Conservation (phyloP, 2,329 filamentous ascomycete species). For the Fusarium hostae region DNA sequence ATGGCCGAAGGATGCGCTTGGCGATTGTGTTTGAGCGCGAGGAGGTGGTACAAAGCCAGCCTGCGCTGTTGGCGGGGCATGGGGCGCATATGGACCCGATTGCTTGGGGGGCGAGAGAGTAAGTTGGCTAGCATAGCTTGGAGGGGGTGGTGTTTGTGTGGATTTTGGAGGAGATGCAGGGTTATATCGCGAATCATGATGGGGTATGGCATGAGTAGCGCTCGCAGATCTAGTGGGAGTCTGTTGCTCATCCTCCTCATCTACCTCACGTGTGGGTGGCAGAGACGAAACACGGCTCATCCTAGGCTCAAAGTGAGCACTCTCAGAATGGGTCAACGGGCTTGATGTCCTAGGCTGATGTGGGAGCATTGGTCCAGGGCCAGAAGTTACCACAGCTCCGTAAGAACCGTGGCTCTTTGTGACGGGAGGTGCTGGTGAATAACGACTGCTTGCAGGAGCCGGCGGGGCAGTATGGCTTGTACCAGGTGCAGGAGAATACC, state of each 20-base stretch:
- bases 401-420: conserved; percentile 58
- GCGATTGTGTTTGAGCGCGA: conserved; percentile 72
- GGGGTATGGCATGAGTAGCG: conserved; percentile 40
- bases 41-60: conserved; percentile 65
- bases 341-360: conserved; percentile 74
- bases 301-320: conserved; percentile 65
- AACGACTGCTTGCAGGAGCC: conserved; percentile 59
- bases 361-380: conserved; percentile 60
- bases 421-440: conserved; percentile 60
- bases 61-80: conserved; percentile 47
- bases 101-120: conserved; percentile 68
- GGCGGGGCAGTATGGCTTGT: conserved; percentile 48
- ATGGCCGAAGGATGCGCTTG: conserved; percentile 59
- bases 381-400: conserved; percentile 48
- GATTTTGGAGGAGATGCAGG: conserved; percentile 49
- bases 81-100: conserved; percentile 61
- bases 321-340: conserved; percentile 73
- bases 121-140: conserved; percentile 53
- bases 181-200: conserved; percentile 53
- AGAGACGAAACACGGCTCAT: conserved; percentile 67
- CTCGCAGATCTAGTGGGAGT: conserved; percentile 43
- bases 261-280: conserved; percentile 70
- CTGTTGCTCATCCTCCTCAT: conserved; percentile 63
- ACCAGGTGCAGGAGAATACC: conserved; percentile 71
- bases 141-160: conserved; percentile 62